Percentiles rank a stretch among this genome's conserved stretches.
These are phyloP conservation scores for Trichoderma endophyticum DNA, from an alignment of 2,329 filamentous ascomycete genomes.

Conservation along the genomic window DNA sequence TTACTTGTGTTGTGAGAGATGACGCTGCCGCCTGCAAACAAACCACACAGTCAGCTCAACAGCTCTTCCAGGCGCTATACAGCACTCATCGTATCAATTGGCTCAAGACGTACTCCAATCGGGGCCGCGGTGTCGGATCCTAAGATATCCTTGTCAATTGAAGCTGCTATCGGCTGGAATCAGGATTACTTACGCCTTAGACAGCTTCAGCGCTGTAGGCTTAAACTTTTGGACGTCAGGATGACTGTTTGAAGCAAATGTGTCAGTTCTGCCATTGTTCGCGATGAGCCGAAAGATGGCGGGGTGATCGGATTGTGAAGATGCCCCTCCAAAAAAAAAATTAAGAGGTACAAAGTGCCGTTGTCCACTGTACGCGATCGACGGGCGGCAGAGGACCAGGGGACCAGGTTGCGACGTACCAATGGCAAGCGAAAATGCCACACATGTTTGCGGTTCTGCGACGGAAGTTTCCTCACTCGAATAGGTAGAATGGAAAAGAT, in stretches of 20 bases:
- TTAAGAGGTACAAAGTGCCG: not conserved
- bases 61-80: not conserved
- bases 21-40: conserved; percentile 72
- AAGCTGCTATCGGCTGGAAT: not conserved
- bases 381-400: not conserved
- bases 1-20: conserved; percentile 88
- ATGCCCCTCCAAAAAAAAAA: conserved; percentile 30
- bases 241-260: conserved; percentile 52
- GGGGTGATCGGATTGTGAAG: conserved; percentile 27
- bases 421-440: conserved; percentile 94
- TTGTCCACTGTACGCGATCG: not conserved
- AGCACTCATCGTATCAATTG: not conserved
- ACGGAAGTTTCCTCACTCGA: not conserved
- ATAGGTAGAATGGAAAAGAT: not conserved
- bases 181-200: conserved; percentile 73
- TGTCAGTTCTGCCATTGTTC: conserved; percentile 10
- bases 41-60: conserved; percentile 7
- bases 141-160: conserved; percentile 36
- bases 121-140: conserved; percentile 91
- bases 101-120: conserved; percentile 81
- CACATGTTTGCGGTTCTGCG: conserved; percentile 66
- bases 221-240: conserved; percentile 96
- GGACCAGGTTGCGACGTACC: conserved; percentile 52
- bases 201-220: conserved; percentile 86
- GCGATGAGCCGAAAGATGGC: conserved; percentile 26